phyloP scores from a whole-genome alignment of 78 protist genomes.

The slime mould (Dictyostelium discoideum) region DNA sequence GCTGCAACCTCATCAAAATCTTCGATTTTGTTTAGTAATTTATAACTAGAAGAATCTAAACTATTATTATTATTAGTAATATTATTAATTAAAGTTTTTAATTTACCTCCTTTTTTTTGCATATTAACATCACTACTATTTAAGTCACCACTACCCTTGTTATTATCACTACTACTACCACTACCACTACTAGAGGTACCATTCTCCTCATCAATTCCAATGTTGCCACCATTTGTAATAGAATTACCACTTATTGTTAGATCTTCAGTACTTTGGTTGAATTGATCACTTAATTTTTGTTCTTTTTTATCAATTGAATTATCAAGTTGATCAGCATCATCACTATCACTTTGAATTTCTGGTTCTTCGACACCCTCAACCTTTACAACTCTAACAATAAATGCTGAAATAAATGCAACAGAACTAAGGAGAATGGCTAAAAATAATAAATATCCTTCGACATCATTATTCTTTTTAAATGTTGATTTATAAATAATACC shows the following conservation, averaged over 20 bases:
- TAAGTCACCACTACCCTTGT: not conserved
- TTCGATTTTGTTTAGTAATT: slow-evolving; percentile 16
- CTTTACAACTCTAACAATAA: slow-evolving; percentile 23
- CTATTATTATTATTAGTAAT: not conserved
- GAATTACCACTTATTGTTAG: not conserved
- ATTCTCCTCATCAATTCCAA: not conserved
- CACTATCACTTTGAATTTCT: not conserved
- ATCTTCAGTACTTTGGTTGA: not conserved
- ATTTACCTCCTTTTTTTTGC: slow-evolving; percentile 17
- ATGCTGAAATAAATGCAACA: slow-evolving; percentile 45
- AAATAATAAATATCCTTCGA: slow-evolving; percentile 46
- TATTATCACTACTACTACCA: not conserved
- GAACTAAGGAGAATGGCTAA: slow-evolving; percentile 4
- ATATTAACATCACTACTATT: not conserved
- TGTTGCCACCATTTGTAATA: not conserved
- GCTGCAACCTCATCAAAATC: slow-evolving; percentile 15
- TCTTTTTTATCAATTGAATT: not conserved
- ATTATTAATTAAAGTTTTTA: slow-evolving; percentile 1
- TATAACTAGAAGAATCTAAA: not conserved
- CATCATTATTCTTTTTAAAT: slow-evolving; percentile 29
- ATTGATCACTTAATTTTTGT: not conserved
- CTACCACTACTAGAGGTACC: not conserved
- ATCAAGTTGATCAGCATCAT: not conserved
- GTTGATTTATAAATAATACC: slow-evolving; percentile 47
- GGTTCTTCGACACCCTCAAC: slow-evolving; percentile 7